phyloP scores from a whole-genome alignment of 345 rosid species.

The Dovyalis caffra region DNA sequence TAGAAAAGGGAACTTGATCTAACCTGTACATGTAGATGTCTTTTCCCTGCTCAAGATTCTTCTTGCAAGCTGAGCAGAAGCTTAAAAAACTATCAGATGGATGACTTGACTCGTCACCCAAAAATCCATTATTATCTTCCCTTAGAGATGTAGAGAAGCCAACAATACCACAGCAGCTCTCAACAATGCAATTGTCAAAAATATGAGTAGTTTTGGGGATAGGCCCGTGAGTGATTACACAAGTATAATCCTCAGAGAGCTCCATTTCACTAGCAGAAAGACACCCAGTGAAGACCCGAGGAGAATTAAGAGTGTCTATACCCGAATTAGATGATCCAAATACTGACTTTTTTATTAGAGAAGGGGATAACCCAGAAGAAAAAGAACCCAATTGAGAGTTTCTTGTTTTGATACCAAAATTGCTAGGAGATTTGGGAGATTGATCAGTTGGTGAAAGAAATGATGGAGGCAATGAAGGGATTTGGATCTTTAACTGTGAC shows the following conservation, averaged over 20 bases:
- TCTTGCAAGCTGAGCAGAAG: conserved; percentile 72
- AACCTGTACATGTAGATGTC: conserved; percentile 96
- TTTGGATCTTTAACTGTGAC: conserved; percentile 75
- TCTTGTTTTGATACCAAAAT: conserved; percentile 68
- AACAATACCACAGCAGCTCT: conserved; percentile 55
- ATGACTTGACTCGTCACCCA: conserved; percentile 20
- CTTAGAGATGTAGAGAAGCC: conserved; percentile 33
- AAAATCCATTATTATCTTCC: conserved; percentile 26
- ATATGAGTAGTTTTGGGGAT: conserved; percentile 88
- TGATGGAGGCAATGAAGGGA: conserved; percentile 45
- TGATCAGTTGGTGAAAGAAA: conserved; percentile 30
- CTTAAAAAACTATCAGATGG: conserved; percentile 70
- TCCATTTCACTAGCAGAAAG: conserved; percentile 69
- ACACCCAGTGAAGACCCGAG: conserved; percentile 41
- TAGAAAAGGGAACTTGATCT: conserved; percentile 18
- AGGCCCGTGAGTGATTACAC: conserved; percentile 84
- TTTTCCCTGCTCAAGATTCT: conserved; percentile 69
- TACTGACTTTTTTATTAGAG: conserved; percentile 29
- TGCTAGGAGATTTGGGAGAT: conserved; percentile 55
- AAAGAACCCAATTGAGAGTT: conserved; percentile 39
- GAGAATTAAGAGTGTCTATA: conserved; percentile 37
- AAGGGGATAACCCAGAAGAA: conserved; percentile 32
- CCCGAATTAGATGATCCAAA: conserved; percentile 34
- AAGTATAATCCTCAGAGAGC: conserved; percentile 86
- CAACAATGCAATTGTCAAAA: conserved; percentile 75